Evolutionary conservation across 495 filamentous ascomycete genomes (phyloP).

Genomic region (Patellaria atrata): DNA sequence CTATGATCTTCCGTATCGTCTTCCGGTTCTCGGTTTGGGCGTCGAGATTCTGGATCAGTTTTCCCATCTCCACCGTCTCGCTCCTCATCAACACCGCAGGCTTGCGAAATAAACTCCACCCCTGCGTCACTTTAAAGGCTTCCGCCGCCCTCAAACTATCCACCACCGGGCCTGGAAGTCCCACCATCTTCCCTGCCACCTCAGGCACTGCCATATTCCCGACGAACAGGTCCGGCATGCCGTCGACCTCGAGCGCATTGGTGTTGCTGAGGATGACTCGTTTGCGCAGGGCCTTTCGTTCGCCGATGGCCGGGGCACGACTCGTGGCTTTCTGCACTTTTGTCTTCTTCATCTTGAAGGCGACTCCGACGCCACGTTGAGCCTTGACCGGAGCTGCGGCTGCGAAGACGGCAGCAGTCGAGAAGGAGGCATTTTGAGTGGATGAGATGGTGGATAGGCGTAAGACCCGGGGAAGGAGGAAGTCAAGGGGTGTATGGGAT

Average conservation of each 20-base stretch:
- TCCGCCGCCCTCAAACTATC: conserved; percentile 68
- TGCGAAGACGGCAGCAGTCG: conserved; percentile 24
- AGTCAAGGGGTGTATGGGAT: too few relatives aligned
- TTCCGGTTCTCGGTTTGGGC: conserved; percentile 39
- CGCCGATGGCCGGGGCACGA: conserved; percentile 49
- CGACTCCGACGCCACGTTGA: conserved; percentile 10
- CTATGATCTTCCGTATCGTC: conserved; percentile 51
- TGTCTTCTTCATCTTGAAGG: conserved; percentile 22
- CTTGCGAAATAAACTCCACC: conserved; percentile 71
- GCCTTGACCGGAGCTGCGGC: conserved; percentile 29
- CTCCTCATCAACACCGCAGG: conserved; percentile 61
- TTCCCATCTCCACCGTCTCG: conserved; percentile 58
- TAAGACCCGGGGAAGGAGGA: too few relatives aligned
- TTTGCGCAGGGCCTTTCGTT: conserved; percentile 77
- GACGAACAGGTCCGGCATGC: conserved; percentile 43
- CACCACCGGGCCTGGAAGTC: conserved; percentile 51
- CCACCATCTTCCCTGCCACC: conserved; percentile 49
- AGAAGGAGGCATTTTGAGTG: conserved; percentile 12
- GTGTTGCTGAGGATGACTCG: conserved; percentile 82
- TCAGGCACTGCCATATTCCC: conserved; percentile 27
- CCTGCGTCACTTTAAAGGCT: conserved; percentile 84
- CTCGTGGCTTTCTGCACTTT: conserved; percentile 2
- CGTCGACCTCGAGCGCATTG: conserved; percentile 66
- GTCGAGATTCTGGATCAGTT: conserved; percentile 39
- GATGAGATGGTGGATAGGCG: conserved; percentile 14